A percentile compares a stretch with the other conserved stretches of the same genome.
Evolutionary conservation across 768 basidiomycete species (phyloP).

Genomic region (Rhodosporidiobolus odoratus): DNA sequence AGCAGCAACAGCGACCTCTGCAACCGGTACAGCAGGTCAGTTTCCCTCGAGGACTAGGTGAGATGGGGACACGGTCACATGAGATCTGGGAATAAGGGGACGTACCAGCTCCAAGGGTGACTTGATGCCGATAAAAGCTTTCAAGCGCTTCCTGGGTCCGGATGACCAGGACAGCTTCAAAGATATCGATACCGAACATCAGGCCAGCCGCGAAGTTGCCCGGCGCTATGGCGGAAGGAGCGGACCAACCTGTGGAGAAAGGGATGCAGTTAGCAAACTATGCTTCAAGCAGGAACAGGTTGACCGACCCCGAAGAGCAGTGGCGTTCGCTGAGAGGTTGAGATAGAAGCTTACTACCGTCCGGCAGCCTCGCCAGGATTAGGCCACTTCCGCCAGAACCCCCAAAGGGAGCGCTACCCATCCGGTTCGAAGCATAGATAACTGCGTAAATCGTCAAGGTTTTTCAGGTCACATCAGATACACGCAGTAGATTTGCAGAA

Average conservation of each 20-base stretch:
- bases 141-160: slow-evolving; percentile 36
- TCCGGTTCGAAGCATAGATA: slow-evolving; percentile 36
- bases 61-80: too few relatives aligned
- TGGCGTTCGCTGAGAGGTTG: too few relatives aligned
- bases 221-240: slow-evolving; percentile 35
- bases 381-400: slow-evolving; percentile 16
- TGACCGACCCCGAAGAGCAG: neutral
- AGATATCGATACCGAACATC: slow-evolving; percentile 38
- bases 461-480: too few relatives aligned
- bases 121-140: slow-evolving; percentile 36
- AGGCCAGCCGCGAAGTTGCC: slow-evolving; percentile 38
- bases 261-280: neutral
- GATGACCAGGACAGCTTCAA: slow-evolving; percentile 35
- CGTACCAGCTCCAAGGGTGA: neutral
- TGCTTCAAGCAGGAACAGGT: neutral
- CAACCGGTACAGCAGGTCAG: neutral
- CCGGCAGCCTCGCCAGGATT: slow-evolving; percentile 2
- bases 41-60: slow-evolving; percentile 10
- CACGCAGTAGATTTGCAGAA: too few relatives aligned
- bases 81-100: neutral
- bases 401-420: slow-evolving; percentile 9
- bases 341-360: slow-evolving; percentile 7
- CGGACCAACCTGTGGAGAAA: slow-evolving; percentile 31
- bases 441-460: neutral
- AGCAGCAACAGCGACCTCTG: slow-evolving; percentile 37